Base-by-base conservation (phyloP, 2,329 filamentous ascomycete genomes). In the Pseudopyricularia javanii region DNA sequence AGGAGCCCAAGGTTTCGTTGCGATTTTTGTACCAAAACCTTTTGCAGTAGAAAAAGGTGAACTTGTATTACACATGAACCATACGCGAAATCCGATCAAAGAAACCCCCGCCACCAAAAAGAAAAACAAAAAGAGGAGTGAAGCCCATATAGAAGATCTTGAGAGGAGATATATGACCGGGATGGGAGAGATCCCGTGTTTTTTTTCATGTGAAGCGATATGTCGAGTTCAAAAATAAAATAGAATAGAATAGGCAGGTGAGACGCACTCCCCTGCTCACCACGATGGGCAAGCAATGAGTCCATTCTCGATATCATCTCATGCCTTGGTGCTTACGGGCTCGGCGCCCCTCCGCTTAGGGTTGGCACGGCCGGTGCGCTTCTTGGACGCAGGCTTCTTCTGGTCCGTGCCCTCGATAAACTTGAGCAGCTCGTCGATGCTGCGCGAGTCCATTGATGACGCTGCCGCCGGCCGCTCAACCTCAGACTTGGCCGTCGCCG, bases 341-440 rank as follows among this genome's bases (percentile, higher is more conserved):
- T 53, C 61, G 37, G 59, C 66, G 22, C 76, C 74, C 50, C 78
- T 68, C 56, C 74, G 69, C 68, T 82, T 82, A 11, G 78, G 78
- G 57, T 79, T 80, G 57, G 71, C 72, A 28, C 75, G 72, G 51
- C 71, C 68, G 49, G 51, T 43, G 14, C 74, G 72, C 66, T 82
- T 81, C 70, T 83, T 83, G n/a, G 64, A 60, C 22, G 69, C 53
- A 22, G 53, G 35, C 61, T 70, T 70, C 57, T 72, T 70, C 62
- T 75, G 73, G 52, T 82, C 78, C 15, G 68, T 74, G 45, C 91
- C 91, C 68, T 97, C 93, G 60, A 98, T 97, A 69, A 91, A 97
- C 68, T 86, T 88, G 65, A 98, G 76, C 40, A 98, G 73, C 67
- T 98, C 91, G 61, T 97, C 91, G 57, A 98, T 90, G 70, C 83